phyloP scores from a whole-genome alignment of 2,329 filamentous ascomycete genomes.

The Graphilbum ipis-grandicollis region DNA sequence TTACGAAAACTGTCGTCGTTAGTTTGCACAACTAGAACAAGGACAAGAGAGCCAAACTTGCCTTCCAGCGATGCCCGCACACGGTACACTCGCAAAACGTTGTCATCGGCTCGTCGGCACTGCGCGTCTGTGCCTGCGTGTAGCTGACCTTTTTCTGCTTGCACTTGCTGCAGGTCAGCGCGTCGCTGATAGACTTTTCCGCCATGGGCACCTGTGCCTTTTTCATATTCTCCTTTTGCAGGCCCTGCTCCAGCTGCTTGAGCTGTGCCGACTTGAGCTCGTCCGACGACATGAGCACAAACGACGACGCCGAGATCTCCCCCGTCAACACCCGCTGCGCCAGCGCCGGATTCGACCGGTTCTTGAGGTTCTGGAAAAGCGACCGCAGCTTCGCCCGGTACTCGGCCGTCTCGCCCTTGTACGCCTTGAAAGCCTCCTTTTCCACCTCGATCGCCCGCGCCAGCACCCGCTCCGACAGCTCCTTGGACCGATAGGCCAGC shows the following conservation, averaged over 20 bases:
- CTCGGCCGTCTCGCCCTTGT: constrained; percentile 51
- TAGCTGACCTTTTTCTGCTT: constrained; percentile 90
- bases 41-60: constrained; percentile 18
- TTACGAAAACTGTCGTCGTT: constrained; percentile 1
- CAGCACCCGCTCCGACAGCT: constrained; percentile 54
- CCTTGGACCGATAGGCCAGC: constrained; percentile 52
- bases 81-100: constrained; percentile 57
- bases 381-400: constrained; percentile 86
- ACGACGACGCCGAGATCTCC: constrained; percentile 51
- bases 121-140: constrained; percentile 85
- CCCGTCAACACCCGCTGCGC: constrained; percentile 59
- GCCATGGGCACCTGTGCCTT: constrained; percentile 88
- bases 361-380: constrained; percentile 88
- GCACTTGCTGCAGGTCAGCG: constrained; percentile 80
- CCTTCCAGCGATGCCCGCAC: constrained; percentile 58
- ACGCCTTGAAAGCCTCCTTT: constrained; percentile 51
- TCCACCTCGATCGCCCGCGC: constrained; percentile 70
- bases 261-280: constrained; percentile 82
- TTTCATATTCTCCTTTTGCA: constrained; percentile 89
- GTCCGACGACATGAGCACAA: constrained; percentile 76
- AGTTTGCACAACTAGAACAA: not conserved
- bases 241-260: constrained; percentile 54
- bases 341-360: constrained; percentile 67
- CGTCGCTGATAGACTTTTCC: constrained; percentile 78
- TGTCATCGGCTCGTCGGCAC: constrained; percentile 85